Base-by-base conservation (phyloP, 768 basidiomycete species). In the Mycena chlorophos region DNA sequence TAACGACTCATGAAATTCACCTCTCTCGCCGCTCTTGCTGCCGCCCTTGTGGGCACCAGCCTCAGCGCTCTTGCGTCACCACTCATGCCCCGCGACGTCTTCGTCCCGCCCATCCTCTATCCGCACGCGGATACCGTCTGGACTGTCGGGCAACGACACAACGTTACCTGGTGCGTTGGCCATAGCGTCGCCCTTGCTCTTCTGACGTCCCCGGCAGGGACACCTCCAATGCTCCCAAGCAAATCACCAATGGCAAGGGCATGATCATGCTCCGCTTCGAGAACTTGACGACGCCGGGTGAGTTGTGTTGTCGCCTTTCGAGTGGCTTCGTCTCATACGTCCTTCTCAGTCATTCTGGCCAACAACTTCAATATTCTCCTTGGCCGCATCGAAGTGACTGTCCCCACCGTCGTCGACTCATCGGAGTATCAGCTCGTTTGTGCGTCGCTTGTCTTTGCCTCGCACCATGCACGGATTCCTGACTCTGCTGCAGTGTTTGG, bases 191-290 rank as follows among this genome's bases (percentile, higher is more conserved):
- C n/a, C n/a, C n/a, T n/a, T n/a, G n/a, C 13, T 47, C 20, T 47
- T 25, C 29, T 22, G 23, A 23, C 16, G n/a, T 20, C 8, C 31
- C 23, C 5, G n/a, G n/a, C 51, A 75, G 75, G 76, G 63, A 75
- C 54, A 62, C 48, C 29, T 59, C 60, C 2, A 47, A 56, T 43
- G 49, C 64, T 19, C 72, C 73, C 12, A 16, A 25, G 0, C 14
- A 66, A 0, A 71, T 78, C 57, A 76, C 75, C 31, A 71, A 75
- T 55, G 23, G 52, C 13, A 6, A 28, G 4, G 71, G 72, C 17
- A 29, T 14, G 12, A 62, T 76, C 30, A 62, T 64, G 50, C 66
- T 76, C 29, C 62, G 69, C 48, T 56, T 58, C 13, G 56, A 61
- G 25, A 38, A 51, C 6, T 23, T 42, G 14, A 69, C 68, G 29